phyloP scores from a whole-genome alignment of 208 protist genomes.

The Trypanosoma theileri region DNA sequence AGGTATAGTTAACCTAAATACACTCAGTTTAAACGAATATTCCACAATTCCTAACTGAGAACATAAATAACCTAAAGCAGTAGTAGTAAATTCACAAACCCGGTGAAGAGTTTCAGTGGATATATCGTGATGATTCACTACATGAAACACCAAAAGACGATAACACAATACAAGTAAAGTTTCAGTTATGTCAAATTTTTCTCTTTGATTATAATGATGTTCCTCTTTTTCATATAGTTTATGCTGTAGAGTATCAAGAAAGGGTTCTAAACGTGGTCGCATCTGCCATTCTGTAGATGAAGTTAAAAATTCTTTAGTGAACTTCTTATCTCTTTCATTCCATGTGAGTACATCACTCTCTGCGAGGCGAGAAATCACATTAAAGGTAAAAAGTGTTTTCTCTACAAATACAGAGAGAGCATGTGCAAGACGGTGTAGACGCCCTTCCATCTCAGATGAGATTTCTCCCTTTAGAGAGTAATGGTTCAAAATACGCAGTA shows the following conservation, averaged over 20 bases:
- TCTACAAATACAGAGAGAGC: slow-evolving; percentile 5
- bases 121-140: neutral
- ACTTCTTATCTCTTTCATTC: neutral
- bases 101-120: neutral
- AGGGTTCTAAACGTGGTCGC: neutral
- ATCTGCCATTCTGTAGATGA: neutral
- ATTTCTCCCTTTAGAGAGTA: neutral
- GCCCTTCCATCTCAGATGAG: neutral
- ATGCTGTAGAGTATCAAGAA: slow-evolving; percentile 11
- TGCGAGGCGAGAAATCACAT: neutral
- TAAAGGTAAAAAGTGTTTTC: neutral
- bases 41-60: neutral
- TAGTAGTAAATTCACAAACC: slow-evolving; percentile 11
- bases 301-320: neutral
- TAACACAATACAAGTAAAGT: slow-evolving; percentile 6
- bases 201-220: neutral
- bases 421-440: slow-evolving; percentile 1
- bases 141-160: slow-evolving; percentile 9
- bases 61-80: neutral
- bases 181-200: slow-evolving; percentile 4
- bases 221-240: neutral
- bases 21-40: neutral
- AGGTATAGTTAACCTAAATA: neutral
- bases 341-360: slow-evolving; percentile 4
- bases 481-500: slow-evolving; percentile 7